Conservation (phyloP, 371 early-diverging fungal genomes). For the Cokeromyces recurvatus region DNA sequence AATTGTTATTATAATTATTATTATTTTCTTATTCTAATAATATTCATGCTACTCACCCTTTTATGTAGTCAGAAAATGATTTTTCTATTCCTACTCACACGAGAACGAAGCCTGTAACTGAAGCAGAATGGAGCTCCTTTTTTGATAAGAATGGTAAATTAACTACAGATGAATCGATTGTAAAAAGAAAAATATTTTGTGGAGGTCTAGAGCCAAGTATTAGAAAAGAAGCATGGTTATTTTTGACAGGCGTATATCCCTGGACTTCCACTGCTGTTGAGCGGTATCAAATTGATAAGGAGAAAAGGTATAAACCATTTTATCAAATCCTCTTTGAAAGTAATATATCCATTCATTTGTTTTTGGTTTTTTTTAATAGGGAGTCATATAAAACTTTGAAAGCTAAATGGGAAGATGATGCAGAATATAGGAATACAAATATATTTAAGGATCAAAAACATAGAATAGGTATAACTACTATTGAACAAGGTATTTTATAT, state of each 20-base stretch:
- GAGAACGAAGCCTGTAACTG: constrained; percentile 58
- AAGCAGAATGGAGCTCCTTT: constrained; percentile 68
- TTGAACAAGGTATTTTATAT: neutral
- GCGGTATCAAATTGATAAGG: constrained; percentile 45
- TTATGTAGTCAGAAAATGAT: constrained; percentile 33
- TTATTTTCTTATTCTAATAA: too few species aligned
- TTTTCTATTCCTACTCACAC: constrained; percentile 44
- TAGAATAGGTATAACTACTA: constrained; percentile 61
- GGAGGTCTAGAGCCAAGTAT: constrained; percentile 80
- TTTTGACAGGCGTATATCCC: constrained; percentile 76
- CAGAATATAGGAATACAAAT: constrained; percentile 40
- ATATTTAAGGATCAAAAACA: constrained; percentile 76
- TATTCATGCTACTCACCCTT: neutral
- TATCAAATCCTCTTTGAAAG: too few species aligned
- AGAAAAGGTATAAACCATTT: constrained; percentile 48
- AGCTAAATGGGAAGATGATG: constrained; percentile 66
- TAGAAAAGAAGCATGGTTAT: constrained; percentile 86
- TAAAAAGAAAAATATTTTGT: constrained; percentile 64
- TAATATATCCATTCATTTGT: neutral
- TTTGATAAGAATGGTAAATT: constrained; percentile 65
- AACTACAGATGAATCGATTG: constrained; percentile 40
- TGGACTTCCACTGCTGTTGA: constrained; percentile 79
- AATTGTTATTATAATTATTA: neutral
- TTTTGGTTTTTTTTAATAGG: constrained; percentile 20
- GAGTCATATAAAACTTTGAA: constrained; percentile 67